Percentiles rank a stretch among this genome's conserved stretches.
Evolutionary conservation across 495 filamentous ascomycete genomes (phyloP).

Genomic region (Tetracladium marchalianum): DNA sequence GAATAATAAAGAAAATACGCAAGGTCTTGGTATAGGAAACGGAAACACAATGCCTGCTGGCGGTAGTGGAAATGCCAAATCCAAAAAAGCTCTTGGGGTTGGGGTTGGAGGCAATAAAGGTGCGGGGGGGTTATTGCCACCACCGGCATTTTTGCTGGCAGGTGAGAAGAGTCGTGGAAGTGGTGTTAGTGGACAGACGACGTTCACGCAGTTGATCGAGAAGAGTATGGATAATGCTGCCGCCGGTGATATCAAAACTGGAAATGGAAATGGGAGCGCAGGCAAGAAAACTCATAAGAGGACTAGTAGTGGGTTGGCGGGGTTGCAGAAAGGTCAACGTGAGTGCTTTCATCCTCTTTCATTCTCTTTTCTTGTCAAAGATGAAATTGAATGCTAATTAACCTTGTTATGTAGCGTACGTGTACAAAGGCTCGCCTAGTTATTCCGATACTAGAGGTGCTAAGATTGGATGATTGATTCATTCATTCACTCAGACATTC

Average conservation of each 20-base stretch:
- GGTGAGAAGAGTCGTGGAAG: conserved; percentile 9
- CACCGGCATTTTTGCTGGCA: conserved; percentile 1
- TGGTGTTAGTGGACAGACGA: conserved; percentile 36
- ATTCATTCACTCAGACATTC: too few relatives aligned
- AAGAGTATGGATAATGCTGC: neutral
- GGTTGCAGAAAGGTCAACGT: conserved; percentile 17
- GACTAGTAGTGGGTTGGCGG: conserved; percentile 3
- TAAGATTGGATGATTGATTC: too few relatives aligned
- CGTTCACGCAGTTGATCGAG: conserved; percentile 58
- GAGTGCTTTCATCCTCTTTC: neutral
- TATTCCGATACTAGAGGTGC: too few relatives aligned
- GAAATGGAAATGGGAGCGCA: neutral
- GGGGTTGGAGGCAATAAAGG: too few relatives aligned
- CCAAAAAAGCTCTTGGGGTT: neutral
- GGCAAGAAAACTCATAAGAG: too few relatives aligned
- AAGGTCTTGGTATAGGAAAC: neutral
- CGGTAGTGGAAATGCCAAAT: neutral
- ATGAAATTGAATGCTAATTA: too few relatives aligned
- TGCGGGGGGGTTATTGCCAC: neutral
- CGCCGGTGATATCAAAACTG: neutral
- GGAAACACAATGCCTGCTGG: neutral
- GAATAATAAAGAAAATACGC: conserved; percentile 1
- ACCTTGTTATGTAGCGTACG: too few relatives aligned
- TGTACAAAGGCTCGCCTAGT: too few relatives aligned
- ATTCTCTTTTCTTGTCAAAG: too few relatives aligned